Base-by-base conservation (phyloP, 2,329 filamentous ascomycete species). In the Cytospora chrysosperma region DNA sequence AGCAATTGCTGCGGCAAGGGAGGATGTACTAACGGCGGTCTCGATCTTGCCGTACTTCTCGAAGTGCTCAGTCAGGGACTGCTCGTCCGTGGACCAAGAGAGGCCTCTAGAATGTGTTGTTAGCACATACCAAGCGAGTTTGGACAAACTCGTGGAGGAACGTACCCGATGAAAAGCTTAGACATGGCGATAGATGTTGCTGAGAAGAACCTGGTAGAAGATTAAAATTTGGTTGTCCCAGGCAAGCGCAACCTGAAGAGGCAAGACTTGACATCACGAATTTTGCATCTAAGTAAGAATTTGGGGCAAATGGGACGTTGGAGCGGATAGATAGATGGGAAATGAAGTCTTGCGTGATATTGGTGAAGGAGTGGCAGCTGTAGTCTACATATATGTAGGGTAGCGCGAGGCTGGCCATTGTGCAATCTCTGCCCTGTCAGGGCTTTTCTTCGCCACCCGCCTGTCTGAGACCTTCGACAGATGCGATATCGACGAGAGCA, bases 151-250 rank as follows among this genome's bases (percentile, higher is more conserved):
- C n/a, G 15, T 24, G 27, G 51, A 40, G 34, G 6, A 24, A 61
- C 59, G 34, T 28, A 61, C 59, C 59, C 59, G 32, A 61, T 53
- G 19, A 55, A 61, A 53, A 61, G 32, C 51, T 50, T 59, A 26
- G 59, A 49, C 24, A 53, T 61, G 52, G 52, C 12, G 58, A 40
- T 28, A 27, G 59, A 30, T 10, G 51, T 26, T 27, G 24, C 59
- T 24, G 59, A 61, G 21, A 61, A 55, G n/a, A 53, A 49, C 40
- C 59, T 61, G 59, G 40, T 13, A 24, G 21, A 47, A 24, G 43
- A 47, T 47, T 47, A 47, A 47, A 47, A 47, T 21, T 47, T 47
- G 43, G n/a, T 24, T 47, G 43, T 47, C 43, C n/a, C 43, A 47
- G 43, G 19, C n/a, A 24, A 47, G 43, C n/a, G 43, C 43, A 47